Conservation (phyloP, 1,284 basidiomycete species). For the Cerrena zonata region DNA sequence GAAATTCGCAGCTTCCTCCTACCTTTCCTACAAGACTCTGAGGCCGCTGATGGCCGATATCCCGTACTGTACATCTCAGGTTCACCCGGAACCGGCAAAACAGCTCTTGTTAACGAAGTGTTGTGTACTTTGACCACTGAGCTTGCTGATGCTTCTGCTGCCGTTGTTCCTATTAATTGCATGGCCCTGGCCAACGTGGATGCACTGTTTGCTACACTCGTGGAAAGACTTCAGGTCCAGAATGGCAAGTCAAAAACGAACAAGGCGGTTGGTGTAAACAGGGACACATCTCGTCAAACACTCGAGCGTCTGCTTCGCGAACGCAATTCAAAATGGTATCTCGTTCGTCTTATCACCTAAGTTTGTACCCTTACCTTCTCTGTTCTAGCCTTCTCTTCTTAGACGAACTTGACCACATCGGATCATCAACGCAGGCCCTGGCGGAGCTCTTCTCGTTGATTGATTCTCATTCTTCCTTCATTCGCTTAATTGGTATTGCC, state of each 20-base stretch:
- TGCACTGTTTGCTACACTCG: slow-evolving; percentile 63
- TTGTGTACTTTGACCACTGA: slow-evolving; percentile 36
- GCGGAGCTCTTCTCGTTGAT: slow-evolving; percentile 60
- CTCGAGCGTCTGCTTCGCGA: slow-evolving; percentile 37
- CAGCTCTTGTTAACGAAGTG: slow-evolving; percentile 67
- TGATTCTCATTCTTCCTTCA: slow-evolving; percentile 37
- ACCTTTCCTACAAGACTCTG: slow-evolving; percentile 35
- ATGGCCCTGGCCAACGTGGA: slow-evolving; percentile 66
- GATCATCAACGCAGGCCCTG: slow-evolving; percentile 50
- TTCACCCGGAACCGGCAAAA: slow-evolving; percentile 77
- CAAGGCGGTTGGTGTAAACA: slow-evolving; percentile 22
- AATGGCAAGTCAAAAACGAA: slow-evolving; percentile 25
- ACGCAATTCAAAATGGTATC: slow-evolving; percentile 53
- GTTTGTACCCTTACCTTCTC: slow-evolving; percentile 2
- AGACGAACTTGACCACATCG: slow-evolving; percentile 75
- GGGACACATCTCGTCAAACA: slow-evolving; percentile 32
- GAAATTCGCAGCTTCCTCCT: slow-evolving; percentile 53
- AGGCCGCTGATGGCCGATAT: slow-evolving; percentile 24
- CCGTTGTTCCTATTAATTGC: slow-evolving; percentile 63
- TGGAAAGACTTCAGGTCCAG: slow-evolving; percentile 51
- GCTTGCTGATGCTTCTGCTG: slow-evolving; percentile 34
- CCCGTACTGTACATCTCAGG: slow-evolving; percentile 67
- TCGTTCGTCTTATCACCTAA: slow-evolving; percentile 10
- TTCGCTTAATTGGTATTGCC: slow-evolving; percentile 73
- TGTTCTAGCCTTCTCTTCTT: slow-evolving; percentile 59